Evolutionary conservation across 2,329 filamentous ascomycete species (phyloP).

Genomic region (Ceratocystis alfenasii): DNA sequence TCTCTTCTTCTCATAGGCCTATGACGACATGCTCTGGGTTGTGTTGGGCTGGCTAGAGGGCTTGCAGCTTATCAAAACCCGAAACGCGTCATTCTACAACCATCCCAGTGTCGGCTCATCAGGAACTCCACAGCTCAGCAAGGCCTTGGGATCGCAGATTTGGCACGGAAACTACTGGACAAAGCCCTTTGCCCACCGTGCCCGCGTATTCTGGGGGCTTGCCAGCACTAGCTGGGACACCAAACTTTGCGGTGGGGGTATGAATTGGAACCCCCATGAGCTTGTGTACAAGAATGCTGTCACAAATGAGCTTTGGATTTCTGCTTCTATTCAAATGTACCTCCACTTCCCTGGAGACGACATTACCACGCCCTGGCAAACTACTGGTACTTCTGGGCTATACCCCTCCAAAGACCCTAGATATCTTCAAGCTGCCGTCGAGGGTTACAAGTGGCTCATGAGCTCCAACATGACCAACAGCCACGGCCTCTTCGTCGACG

Average conservation of each 20-base stretch:
- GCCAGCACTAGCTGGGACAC: constrained; percentile 72
- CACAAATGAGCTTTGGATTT: constrained; percentile 81
- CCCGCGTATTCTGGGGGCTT: constrained; percentile 75
- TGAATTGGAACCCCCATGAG: constrained; percentile 77
- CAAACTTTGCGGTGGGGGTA: constrained; percentile 69
- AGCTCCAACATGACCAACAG: constrained; percentile 68
- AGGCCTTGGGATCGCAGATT: constrained; percentile 33
- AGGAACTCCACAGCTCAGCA: constrained; percentile 23
- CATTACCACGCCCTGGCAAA: constrained; percentile 55
- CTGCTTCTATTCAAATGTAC: constrained; percentile 81
- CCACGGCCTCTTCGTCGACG: constrained; percentile 68
- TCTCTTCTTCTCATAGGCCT: constrained; percentile 45
- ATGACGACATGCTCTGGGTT: constrained; percentile 92
- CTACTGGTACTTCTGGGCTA: constrained; percentile 25
- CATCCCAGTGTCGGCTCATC: constrained; percentile 25
- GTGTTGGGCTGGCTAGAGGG: constrained; percentile 82
- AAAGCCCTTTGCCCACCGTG: constrained; percentile 67
- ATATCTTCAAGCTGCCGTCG: constrained; percentile 61
- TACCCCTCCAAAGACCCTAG: constrained; percentile 39
- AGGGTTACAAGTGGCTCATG: constrained; percentile 71
- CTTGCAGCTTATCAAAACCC: constrained; percentile 61
- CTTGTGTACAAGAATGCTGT: constrained; percentile 91
- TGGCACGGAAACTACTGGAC: constrained; percentile 74
- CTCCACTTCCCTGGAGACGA: constrained; percentile 72
- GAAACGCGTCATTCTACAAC: constrained; percentile 51